These are phyloP conservation scores for Penicillium sp. DNA, from an alignment of 2,329 filamentous ascomycete species.

Conservation along the genomic window DNA sequence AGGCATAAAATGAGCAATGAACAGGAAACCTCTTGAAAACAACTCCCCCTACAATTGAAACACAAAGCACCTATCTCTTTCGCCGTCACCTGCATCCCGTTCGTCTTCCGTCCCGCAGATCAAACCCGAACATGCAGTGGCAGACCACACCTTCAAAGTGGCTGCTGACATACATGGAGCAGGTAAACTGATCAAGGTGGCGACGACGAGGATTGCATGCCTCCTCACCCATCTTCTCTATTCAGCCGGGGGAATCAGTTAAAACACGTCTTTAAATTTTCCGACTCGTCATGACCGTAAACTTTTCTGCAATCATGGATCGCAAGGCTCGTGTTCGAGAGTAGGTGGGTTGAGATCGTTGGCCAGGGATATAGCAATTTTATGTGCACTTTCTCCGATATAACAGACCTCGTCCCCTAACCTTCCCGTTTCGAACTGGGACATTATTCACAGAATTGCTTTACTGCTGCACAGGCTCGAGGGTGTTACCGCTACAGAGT, in stretches of 20 bases:
- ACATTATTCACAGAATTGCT: slow-evolving; percentile 18
- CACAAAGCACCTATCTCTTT: slow-evolving; percentile 30
- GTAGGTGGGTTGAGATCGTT: slow-evolving; percentile 17
- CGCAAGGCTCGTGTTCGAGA: slow-evolving; percentile 19
- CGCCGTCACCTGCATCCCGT: slow-evolving; percentile 26
- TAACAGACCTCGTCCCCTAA: slow-evolving; percentile 13
- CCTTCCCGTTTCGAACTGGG: slow-evolving; percentile 14
- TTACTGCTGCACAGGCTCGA: slow-evolving; percentile 47
- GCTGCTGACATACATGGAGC: slow-evolving; percentile 9
- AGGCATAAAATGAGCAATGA: slow-evolving; percentile 23
- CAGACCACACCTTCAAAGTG: neutral
- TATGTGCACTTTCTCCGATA: slow-evolving; percentile 12
- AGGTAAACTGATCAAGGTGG: slow-evolving; percentile 17
- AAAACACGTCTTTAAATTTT: slow-evolving; percentile 29
- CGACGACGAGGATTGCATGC: slow-evolving; percentile 17
- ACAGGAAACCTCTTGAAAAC: slow-evolving; percentile 29
- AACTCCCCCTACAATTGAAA: slow-evolving; percentile 36
- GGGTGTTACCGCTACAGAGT: slow-evolving; percentile 45
- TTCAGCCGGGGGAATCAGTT: slow-evolving; percentile 31
- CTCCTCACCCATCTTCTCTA: slow-evolving; percentile 31
- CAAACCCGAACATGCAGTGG: slow-evolving; percentile 3
- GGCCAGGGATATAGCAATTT: slow-evolving; percentile 4
- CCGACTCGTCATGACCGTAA: slow-evolving; percentile 32
- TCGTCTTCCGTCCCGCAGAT: slow-evolving; percentile 12
- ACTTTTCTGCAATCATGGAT: slow-evolving; percentile 26